phyloP scores from a whole-genome alignment of 1,284 basidiomycete genomes.

The Leucoagaricus sp. region DNA sequence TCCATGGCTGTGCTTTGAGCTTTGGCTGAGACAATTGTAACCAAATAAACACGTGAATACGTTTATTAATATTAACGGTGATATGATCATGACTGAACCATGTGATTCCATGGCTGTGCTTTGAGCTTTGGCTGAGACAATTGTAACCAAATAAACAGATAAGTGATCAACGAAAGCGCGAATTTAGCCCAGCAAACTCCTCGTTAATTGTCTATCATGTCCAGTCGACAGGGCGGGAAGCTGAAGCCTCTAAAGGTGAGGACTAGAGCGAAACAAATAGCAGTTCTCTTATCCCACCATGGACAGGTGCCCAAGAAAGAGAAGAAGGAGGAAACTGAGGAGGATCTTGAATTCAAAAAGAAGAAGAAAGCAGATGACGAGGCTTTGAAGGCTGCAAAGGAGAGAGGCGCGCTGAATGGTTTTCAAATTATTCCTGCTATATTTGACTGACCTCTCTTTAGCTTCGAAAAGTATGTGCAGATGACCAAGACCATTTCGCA shows the following conservation, averaged over 20 bases:
- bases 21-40: not conserved
- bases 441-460: constrained; percentile 27
- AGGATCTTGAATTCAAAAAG: constrained; percentile 70
- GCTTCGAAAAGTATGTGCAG: constrained; percentile 60
- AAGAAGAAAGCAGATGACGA: constrained; percentile 73
- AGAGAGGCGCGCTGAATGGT: constrained; percentile 53
- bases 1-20: constrained; percentile 1
- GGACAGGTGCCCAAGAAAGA: constrained; percentile 76
- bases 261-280: constrained; percentile 1
- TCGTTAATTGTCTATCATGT: constrained; percentile 44
- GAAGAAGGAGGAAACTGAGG: constrained; percentile 70
- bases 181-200: not conserved
- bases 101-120: not conserved
- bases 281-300: constrained; percentile 10
- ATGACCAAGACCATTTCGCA: not conserved
- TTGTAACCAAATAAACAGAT: constrained; percentile 2
- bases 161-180: not conserved
- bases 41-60: too few species aligned
- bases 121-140: not conserved
- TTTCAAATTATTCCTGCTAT: not conserved
- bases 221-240: constrained; percentile 78
- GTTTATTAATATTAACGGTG: too few species aligned
- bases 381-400: constrained; percentile 65
- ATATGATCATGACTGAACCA: too few species aligned
- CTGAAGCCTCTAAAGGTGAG: constrained; percentile 63